These are phyloP conservation scores for Phaffia australis DNA, from an alignment of 768 basidiomycete genomes.

Conservation along the genomic window DNA sequence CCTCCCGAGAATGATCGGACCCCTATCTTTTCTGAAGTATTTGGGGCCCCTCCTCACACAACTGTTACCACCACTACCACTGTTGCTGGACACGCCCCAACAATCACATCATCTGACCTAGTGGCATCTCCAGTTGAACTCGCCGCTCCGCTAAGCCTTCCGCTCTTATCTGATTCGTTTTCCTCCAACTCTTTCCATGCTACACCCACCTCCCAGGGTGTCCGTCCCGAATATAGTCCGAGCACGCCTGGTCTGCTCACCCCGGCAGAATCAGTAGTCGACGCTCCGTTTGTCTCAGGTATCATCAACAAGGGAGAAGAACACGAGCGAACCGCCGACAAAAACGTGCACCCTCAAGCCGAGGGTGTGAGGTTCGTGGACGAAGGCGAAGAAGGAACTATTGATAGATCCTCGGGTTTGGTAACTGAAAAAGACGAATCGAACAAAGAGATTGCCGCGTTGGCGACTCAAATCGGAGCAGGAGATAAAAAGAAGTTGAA, in stretches of 20 bases:
- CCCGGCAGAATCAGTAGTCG: background rate
- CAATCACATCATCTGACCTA: background rate
- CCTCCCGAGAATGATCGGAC: background rate
- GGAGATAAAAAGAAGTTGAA: background rate
- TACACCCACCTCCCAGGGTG: background rate
- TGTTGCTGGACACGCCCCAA: background rate
- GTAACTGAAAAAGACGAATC: background rate
- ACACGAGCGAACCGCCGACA: background rate
- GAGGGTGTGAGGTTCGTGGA: too few species aligned
- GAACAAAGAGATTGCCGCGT: slow-evolving; percentile 14
- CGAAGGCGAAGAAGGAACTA: background rate
- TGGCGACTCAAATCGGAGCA: background rate
- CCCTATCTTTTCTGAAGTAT: too few species aligned
- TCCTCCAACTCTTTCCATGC: background rate
- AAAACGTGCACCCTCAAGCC: background rate
- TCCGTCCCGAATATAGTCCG: slow-evolving; percentile 2
- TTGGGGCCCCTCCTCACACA: too few species aligned
- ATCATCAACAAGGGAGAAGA: background rate
- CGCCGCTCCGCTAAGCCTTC: slow-evolving; percentile 6
- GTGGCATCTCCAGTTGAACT: background rate
- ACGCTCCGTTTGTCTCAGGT: background rate
- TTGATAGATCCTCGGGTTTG: too few species aligned
- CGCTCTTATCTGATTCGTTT: slow-evolving; percentile 4
- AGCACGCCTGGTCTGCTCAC: background rate
- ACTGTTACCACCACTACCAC: too few species aligned